Base-by-base conservation (phyloP, 495 filamentous ascomycete species). In the Hypoxylon cercidicola region DNA sequence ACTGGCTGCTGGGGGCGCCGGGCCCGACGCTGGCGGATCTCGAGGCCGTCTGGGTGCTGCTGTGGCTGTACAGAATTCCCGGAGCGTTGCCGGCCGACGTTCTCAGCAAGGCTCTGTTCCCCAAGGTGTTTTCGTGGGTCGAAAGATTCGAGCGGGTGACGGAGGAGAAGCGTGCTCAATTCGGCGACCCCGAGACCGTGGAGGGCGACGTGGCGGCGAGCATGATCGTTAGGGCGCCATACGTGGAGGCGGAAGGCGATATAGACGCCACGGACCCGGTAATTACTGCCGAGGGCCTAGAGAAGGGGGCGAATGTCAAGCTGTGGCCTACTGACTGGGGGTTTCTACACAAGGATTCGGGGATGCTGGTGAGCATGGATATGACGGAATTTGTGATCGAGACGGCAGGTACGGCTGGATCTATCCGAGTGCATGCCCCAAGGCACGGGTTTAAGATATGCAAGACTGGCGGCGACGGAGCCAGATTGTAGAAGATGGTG, bases 251-350 rank as follows among this genome's bases (percentile, higher is more conserved):
- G 9, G 76, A 83, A 18, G 77, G 79, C 32, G 73, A 19, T 1
- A 70, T 77, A 47, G 81, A 85, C 62, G 77, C 71, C 2, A 53
- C 60, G 10, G 76, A 78, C 50, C 55, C 63, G 34, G 30, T 75
- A 13, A 75, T 71, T 4, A 60, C 60, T 28, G 66, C 60, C 7
- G 51, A 60, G 39, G 77, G 77, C 1, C 55, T 87, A 60, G 69
- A 69, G 54, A 80, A 79, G 64, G 85, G 85, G 1, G 62, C 74
- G 13, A 43, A 71, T 51, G 79, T 89, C 11, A 75, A 83, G 68
- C 62, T 88, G 48, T 84, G 79, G 74, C 86, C 86, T 6, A 81
- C 77, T 9, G 85, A 88, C 63, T 80, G 78, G 21, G 88, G 87
- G 9, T 81, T 74, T 41, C 74, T 40, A 9, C 77, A 85, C 64